Base-by-base conservation (phyloP, 768 basidiomycete genomes). In the Rhizopogon roseolus region DNA sequence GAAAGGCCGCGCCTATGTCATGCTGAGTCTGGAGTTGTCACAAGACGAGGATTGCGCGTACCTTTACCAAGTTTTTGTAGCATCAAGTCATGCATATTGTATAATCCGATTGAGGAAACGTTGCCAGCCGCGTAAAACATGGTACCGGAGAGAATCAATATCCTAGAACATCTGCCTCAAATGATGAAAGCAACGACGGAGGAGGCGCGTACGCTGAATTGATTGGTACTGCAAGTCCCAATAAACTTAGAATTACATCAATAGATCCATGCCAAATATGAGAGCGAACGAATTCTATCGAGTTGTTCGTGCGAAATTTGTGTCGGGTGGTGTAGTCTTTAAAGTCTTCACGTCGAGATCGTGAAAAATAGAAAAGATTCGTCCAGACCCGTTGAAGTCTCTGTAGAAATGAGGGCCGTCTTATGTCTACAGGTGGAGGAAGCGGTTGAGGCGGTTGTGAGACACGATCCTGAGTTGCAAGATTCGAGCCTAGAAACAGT, bases 401-500 rank as follows among this genome's bases (percentile, higher is more conserved):
- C 22, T 45, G 4, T 14, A 45, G 52, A 5, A 49, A 57, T 36
- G 13, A 19, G 10, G 37, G 48, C 22, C 14, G 34, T 22, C 46
- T 48, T 29, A 43, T n/a, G n/a, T 41, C 36, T 16, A n/a, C 55
- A 48, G 39, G 57, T 5, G 48, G 49, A 1, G 60, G 50, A 41
- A 63, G 37, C 28, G 57, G 54, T 10, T 51, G 19, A 14, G 54
- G 48, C 37, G 40, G 16, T 3, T 62, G 53, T 6, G 63, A 65
- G 2, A 80, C 62, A 5, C 81, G 65, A 49, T 81, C 76, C 51
- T 79, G 75, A 1, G 77, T 76, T 5, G 81, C 72, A 38, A 81
- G 69, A 22, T 66, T 70, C 0, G 77, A 78, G 1, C 82, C 82
- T 29, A 83, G 71, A 67, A 80, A 81, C 19, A 84, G 68, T 5